phyloP scores from a whole-genome alignment of 2,329 filamentous ascomycete species.

The Leptographium flavum region DNA sequence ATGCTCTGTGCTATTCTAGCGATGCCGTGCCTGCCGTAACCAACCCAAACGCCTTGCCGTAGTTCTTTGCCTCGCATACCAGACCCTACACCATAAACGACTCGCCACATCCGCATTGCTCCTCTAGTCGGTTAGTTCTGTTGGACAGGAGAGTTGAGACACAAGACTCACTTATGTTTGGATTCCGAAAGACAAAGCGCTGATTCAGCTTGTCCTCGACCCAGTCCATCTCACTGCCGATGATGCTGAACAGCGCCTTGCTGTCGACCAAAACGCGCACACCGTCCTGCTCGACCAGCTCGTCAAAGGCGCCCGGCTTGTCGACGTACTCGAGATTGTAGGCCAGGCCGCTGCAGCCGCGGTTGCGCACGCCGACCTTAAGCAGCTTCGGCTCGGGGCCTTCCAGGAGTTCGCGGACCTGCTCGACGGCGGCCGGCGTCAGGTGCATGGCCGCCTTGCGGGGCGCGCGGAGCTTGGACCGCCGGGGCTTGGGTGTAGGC shows the following conservation, averaged over 20 bases:
- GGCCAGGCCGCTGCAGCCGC: slow-evolving; percentile 83
- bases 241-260: slow-evolving; percentile 95
- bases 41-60: no score
- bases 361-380: slow-evolving; percentile 83
- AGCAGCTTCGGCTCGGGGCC: slow-evolving; percentile 87
- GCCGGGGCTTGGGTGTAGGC: slow-evolving; percentile 8
- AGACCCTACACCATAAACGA: slow-evolving; percentile 78
- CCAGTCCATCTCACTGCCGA: slow-evolving; percentile 99
- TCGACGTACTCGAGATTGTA: slow-evolving; percentile 95
- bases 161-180: slow-evolving; percentile 79
- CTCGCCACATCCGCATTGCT: slow-evolving; percentile 90
- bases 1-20: no score
- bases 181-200: slow-evolving; percentile 88
- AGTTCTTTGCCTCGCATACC: background rate
- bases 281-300: slow-evolving; percentile 87
- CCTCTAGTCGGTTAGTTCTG: slow-evolving; percentile 50
- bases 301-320: slow-evolving; percentile 75
- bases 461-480: slow-evolving; percentile 49
- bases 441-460: slow-evolving; percentile 87
- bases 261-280: slow-evolving; percentile 93
- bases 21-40: no score
- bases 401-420: slow-evolving; percentile 62
- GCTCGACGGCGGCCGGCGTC: slow-evolving; percentile 63
- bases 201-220: slow-evolving; percentile 87
- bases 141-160: background rate